Percentiles rank a stretch among this genome's conserved stretches.
Conservation (phyloP, 805 yeast genomes). For the Schwanniomyces yamadae region DNA sequence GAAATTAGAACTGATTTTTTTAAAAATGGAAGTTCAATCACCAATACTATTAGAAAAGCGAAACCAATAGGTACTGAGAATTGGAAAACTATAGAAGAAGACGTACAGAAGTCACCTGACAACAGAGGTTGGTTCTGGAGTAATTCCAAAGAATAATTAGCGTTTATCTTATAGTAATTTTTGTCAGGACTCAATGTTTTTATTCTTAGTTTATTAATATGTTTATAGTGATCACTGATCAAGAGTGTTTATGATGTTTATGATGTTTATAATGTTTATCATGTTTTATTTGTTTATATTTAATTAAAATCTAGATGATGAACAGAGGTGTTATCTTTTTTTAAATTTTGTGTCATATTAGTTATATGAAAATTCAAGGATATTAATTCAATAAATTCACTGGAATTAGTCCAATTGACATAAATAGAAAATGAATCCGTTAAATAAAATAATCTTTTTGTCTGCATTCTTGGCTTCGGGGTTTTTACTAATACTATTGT, state of each 20-base stretch:
- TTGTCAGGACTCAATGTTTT: neutral
- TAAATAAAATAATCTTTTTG: constrained; percentile 45
- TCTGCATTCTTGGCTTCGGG: constrained; percentile 48
- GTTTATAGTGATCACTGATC: too few species aligned
- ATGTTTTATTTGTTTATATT: too few species aligned
- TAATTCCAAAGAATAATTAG: constrained; percentile 6
- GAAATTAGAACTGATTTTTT: constrained; percentile 34
- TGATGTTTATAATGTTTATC: too few species aligned
- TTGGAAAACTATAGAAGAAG: constrained; percentile 33
- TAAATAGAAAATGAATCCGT: constrained; percentile 39
- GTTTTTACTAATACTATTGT: constrained; percentile 40
- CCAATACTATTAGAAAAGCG: constrained; percentile 27
- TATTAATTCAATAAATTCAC: too few species aligned
- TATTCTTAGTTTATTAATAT: neutral
- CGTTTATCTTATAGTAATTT: neutral
- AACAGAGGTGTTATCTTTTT: too few species aligned
- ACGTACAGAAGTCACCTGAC: constrained; percentile 10
- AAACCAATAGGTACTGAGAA: constrained; percentile 33
- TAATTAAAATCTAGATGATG: too few species aligned
- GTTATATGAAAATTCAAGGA: too few species aligned
- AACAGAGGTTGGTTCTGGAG: constrained; percentile 27
- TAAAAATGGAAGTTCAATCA: constrained; percentile 36
- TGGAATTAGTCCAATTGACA: too few species aligned
- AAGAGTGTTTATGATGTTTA: too few species aligned
- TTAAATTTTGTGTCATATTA: too few species aligned